These are phyloP conservation scores for Diaporthe eres DNA, from an alignment of 2,329 filamentous ascomycete genomes.

Conservation along the genomic window DNA sequence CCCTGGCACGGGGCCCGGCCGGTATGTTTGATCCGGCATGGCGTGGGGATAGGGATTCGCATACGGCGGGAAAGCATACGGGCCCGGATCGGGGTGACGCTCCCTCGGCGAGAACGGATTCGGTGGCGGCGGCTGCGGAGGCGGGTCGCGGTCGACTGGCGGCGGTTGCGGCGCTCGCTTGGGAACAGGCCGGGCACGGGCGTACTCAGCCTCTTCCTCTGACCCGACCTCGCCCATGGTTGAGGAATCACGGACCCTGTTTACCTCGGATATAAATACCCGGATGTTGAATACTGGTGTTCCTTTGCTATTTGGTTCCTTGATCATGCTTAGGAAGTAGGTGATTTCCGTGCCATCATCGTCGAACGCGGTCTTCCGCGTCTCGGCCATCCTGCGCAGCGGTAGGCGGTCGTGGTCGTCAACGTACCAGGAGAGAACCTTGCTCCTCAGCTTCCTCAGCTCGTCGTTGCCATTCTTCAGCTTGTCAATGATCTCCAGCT, in stretches of 20 bases:
- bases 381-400: slow-evolving; percentile 32
- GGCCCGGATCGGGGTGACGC: background rate
- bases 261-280: slow-evolving; percentile 44
- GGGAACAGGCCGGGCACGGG: background rate
- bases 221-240: slow-evolving; percentile 19
- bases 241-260: slow-evolving; percentile 39
- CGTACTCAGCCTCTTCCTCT: background rate
- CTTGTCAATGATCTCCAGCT: slow-evolving; percentile 39
- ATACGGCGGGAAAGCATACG: background rate
- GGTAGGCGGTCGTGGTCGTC: slow-evolving; percentile 29
- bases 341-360: slow-evolving; percentile 31
- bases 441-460: slow-evolving; percentile 12
- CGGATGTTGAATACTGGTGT: slow-evolving; percentile 35
- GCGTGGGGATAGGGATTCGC: background rate
- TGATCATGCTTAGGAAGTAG: slow-evolving; percentile 21
- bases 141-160: background rate
- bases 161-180: slow-evolving; percentile 13
- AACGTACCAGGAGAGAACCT: slow-evolving; percentile 33
- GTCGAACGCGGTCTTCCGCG: slow-evolving; percentile 30
- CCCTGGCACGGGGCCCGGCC: background rate
- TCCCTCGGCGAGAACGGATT: slow-evolving; percentile 6
- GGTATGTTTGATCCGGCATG: background rate
- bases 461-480: slow-evolving; percentile 10
- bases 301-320: slow-evolving; percentile 22
- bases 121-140: background rate